Conservation (phyloP, 2,329 filamentous ascomycete genomes). For the Talaromyces sp. region DNA sequence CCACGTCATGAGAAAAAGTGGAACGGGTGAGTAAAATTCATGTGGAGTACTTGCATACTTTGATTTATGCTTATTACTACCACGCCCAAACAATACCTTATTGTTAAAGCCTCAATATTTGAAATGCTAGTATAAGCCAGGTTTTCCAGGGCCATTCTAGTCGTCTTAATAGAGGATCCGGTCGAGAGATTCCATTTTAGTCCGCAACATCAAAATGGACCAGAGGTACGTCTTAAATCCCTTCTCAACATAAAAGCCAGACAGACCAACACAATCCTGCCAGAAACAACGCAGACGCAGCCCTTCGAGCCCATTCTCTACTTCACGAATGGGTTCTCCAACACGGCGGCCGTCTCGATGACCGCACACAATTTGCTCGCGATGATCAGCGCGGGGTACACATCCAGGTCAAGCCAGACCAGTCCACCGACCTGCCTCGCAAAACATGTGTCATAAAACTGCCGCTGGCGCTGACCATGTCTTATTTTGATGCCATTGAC, state of each 20-base stretch:
- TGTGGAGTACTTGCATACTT: not conserved
- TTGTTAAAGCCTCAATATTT: not conserved
- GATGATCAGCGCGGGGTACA: constrained; percentile 31
- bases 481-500: constrained; percentile 32
- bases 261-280: not conserved
- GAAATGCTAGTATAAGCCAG: not conserved
- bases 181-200: not conserved
- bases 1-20: not conserved
- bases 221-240: not conserved
- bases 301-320: constrained; percentile 17
- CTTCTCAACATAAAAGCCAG: not conserved
- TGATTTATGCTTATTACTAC: not conserved
- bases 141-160: not conserved
- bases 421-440: constrained; percentile 17
- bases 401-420: constrained; percentile 27
- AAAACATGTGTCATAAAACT: constrained; percentile 32
- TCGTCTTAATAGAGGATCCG: not conserved
- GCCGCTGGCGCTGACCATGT: constrained; percentile 30
- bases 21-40: not conserved
- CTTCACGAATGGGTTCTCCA: constrained; percentile 28
- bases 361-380: constrained; percentile 27
- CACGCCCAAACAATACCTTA: not conserved
- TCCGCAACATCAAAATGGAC: not conserved
- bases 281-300: not conserved
- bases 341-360: constrained; percentile 28